These are phyloP conservation scores for Ceratobasidium sp. DNA, from an alignment of 1,284 basidiomycete species.

Conservation along the genomic window DNA sequence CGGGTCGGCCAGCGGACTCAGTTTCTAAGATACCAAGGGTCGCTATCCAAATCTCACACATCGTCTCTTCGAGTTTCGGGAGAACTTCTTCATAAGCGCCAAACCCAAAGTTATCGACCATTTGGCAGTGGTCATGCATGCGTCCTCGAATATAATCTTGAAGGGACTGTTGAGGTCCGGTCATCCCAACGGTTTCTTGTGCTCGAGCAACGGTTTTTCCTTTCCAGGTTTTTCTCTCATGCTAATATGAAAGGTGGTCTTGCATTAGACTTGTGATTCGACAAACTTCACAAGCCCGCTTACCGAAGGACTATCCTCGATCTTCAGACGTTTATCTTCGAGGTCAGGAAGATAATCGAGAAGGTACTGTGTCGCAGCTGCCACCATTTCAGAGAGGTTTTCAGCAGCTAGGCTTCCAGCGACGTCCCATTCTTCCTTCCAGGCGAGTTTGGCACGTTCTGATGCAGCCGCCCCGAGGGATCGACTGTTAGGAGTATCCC, in stretches of 20 bases:
- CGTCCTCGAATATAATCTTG: slow-evolving; percentile 2
- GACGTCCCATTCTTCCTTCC: too few species aligned
- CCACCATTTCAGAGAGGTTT: neutral
- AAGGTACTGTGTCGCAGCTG: neutral
- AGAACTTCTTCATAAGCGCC: neutral
- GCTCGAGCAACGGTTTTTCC: neutral
- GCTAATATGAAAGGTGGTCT: neutral
- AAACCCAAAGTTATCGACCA: slow-evolving; percentile 21
- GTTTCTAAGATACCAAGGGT: too few species aligned
- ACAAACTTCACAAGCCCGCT: too few species aligned
- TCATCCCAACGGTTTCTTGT: too few species aligned
- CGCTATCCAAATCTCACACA: slow-evolving; percentile 24
- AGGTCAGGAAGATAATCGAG: neutral
- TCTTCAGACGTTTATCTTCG: too few species aligned
- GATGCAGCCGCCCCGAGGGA: too few species aligned
- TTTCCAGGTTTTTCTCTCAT: neutral
- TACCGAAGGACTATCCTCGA: too few species aligned
- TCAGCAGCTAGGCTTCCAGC: too few species aligned
- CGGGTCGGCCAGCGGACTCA: too few species aligned
- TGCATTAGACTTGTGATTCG: too few species aligned
- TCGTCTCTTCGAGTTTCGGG: neutral
- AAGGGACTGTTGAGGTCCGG: neutral
- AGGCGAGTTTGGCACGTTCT: too few species aligned
- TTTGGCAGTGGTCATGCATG: slow-evolving; percentile 2
- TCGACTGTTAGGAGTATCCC: too few species aligned